These are phyloP conservation scores for Coemansia sp. DNA, from an alignment of 192 early-diverging fungal species.

Conservation along the genomic window DNA sequence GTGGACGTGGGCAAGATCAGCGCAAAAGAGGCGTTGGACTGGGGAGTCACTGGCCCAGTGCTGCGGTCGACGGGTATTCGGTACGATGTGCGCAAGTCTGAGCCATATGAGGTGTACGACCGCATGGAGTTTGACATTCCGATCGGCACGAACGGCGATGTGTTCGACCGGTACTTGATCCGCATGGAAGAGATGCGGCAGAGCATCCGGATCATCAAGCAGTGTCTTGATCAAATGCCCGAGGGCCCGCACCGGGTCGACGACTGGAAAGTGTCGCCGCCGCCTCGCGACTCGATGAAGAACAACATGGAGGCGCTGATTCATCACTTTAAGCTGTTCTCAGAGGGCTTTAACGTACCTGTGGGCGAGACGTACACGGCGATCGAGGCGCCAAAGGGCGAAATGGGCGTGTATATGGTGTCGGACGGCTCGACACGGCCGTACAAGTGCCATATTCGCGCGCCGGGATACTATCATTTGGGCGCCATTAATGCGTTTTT, in stretches of 20 bases:
- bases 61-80: constrained; percentile 88
- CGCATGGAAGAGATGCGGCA: constrained; percentile 99
- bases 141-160: constrained; percentile 91
- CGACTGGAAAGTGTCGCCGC: constrained; percentile 95
- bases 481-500: constrained; percentile 87
- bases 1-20: constrained; percentile 85
- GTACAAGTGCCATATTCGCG: constrained; percentile 96
- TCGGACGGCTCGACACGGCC: constrained; percentile 92
- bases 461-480: constrained; percentile 94
- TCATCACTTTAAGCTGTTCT: constrained; percentile 98
- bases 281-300: constrained; percentile 93
- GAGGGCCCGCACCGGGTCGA: constrained; percentile 92
- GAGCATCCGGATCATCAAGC: constrained; percentile 88
- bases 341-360: constrained; percentile 98
- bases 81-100: constrained; percentile 92
- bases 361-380: constrained; percentile 97
- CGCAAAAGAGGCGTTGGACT: constrained; percentile 84
- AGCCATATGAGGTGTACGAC: constrained; percentile 95
- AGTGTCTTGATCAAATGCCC: constrained; percentile 97
- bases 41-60: constrained; percentile 94
- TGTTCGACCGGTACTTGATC: constrained; percentile 93
- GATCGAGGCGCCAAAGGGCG: constrained; percentile 98
- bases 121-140: constrained; percentile 97
- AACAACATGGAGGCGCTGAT: constrained; percentile 99
- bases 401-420: constrained; percentile 95